Evolutionary conservation across 202 grass and related monocot species (phyloP).

Genomic region (Zizania palustris): DNA sequence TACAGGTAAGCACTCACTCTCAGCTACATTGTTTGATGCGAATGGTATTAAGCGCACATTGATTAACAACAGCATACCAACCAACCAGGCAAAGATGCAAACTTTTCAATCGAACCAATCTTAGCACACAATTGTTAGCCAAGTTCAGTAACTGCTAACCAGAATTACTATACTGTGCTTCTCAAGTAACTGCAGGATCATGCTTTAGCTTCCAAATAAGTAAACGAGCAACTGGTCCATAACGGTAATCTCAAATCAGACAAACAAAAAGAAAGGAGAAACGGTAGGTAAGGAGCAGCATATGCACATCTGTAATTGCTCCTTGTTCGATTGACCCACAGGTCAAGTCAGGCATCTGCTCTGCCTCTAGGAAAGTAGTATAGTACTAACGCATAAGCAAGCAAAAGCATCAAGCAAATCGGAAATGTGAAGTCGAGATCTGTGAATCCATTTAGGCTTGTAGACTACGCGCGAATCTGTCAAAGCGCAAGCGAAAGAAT

Average conservation of each 20-base stretch:
- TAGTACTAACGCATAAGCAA: not conserved
- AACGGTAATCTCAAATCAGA: conserved; percentile 31
- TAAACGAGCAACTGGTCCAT: not conserved
- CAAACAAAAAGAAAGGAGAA: not conserved
- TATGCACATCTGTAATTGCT: conserved; percentile 8
- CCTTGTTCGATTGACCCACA: conserved; percentile 1
- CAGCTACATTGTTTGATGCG: conserved; percentile 15
- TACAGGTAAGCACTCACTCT: conserved; percentile 30
- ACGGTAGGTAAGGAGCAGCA: conserved; percentile 8
- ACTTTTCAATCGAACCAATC: not conserved
- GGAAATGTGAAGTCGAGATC: conserved; percentile 25
- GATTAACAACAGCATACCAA: conserved; percentile 30
- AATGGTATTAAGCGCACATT: conserved; percentile 28
- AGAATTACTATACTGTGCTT: not conserved
- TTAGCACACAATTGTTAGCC: not conserved
- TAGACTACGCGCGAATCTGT: not conserved
- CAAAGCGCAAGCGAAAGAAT: not conserved
- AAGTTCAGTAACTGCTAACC: not conserved
- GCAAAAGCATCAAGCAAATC: conserved; percentile 32
- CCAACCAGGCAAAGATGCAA: conserved; percentile 23
- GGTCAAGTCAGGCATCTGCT: not conserved
- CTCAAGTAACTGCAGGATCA: conserved; percentile 33
- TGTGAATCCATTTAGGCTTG: not conserved
- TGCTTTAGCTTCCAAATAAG: conserved; percentile 26
- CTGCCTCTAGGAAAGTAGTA: not conserved